Evolutionary conservation across 768 basidiomycete species (phyloP).

Genomic region (Suillus subluteus): DNA sequence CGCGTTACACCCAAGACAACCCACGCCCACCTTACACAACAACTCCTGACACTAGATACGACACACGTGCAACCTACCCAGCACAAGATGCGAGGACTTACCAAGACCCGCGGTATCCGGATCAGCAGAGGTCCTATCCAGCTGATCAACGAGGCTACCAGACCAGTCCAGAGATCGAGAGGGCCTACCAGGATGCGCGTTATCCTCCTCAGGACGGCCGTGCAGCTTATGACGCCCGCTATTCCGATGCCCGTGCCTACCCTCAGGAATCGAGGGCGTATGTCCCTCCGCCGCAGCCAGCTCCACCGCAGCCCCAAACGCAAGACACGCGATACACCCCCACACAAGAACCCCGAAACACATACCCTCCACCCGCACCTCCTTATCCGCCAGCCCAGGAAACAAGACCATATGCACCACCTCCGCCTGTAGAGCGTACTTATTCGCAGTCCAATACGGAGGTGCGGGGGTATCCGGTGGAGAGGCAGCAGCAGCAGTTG

Average conservation of each 20-base stretch:
- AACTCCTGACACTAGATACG: slow-evolving; percentile 13
- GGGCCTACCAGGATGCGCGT: neutral
- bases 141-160: neutral
- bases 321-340: slow-evolving; percentile 17
- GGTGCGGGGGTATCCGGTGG: neutral
- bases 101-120: slow-evolving; percentile 2
- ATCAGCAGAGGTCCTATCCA: neutral
- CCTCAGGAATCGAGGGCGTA: neutral
- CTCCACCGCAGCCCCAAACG: slow-evolving; percentile 27
- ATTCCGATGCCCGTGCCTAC: neutral
- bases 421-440: neutral
- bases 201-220: neutral
- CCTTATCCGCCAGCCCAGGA: slow-evolving; percentile 10
- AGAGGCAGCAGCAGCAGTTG: slow-evolving; percentile 12
- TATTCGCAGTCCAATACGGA: neutral
- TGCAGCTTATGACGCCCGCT: neutral
- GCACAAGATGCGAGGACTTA: slow-evolving; percentile 3
- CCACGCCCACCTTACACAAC: slow-evolving; percentile 8
- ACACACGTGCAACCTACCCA: slow-evolving; percentile 7
- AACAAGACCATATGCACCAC: neutral
- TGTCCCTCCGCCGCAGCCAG: slow-evolving; percentile 12
- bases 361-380: neutral
- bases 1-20: neutral
- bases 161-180: neutral
- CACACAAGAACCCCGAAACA: neutral